Evolutionary conservation across 805 yeast genomes (phyloP), one percentile per base, ranked within the genome.

Genomic region (Diddensiella transvaalensis): DNA sequence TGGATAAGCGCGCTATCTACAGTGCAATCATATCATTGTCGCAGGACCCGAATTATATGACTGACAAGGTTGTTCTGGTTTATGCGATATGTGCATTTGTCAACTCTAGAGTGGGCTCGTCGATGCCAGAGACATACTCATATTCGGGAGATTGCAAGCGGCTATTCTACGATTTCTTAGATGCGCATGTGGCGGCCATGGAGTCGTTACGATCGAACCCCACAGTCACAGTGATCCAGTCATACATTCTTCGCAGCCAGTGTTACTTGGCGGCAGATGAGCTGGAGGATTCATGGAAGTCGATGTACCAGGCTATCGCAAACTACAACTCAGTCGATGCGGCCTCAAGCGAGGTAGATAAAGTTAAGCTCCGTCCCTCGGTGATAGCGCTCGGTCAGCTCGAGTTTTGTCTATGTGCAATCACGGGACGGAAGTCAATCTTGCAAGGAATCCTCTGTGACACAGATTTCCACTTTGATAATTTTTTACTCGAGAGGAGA

Each of bases 251-350:
- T n/a, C 41, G 41, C 4, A 21, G 22, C 15, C 21, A 38, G 5
- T 17, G 15, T 24, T 19, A 38, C n/a, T 6, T 19, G 23, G 21
- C 21, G 23, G 10, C 21, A 6, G 21, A 38, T 24, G 21, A 38
- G 6, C 10, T 15, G 10, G 41, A 38, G n/a, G 22, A 38, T 11
- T 22, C 41, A 13, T 38, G 41, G 41, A 38, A n/a, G 22, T 15
- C 41, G 10, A 22, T 38, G n/a, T 38, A 38, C n/a, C 22, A 38
- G 22, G 41, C 41, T 10, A 38, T 38, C n/a, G 19, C 41, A n/a
- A 5, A 22, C n/a, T 38, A 17, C 23, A 38, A 15, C 22, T 38
- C 41, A 19, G 10, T 38, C 23, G 21, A 15, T 6, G n/a, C 22
- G 11, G 15, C 41, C 23, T 8, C 41, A 38, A 21, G 23, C 15